These are phyloP conservation scores for Podospora tetraspora DNA, from an alignment of 495 filamentous ascomycete species.

Conservation along the genomic window DNA sequence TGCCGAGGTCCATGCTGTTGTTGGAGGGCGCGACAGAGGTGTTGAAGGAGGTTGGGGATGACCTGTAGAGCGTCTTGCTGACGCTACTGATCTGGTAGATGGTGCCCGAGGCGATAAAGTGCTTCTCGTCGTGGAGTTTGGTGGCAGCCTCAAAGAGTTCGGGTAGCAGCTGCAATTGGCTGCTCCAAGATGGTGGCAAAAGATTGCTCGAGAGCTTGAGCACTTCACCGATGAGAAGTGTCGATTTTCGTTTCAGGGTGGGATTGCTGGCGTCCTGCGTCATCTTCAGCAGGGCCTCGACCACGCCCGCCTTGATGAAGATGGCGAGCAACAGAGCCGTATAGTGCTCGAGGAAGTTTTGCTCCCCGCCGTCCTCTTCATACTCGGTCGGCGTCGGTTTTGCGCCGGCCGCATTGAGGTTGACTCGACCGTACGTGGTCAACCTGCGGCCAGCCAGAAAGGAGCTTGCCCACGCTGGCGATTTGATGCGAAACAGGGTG, in stretches of 20 bases:
- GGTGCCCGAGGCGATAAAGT: conserved; percentile 73
- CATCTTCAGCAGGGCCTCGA: conserved; percentile 71
- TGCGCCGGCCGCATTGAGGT: conserved; percentile 55
- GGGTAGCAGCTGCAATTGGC: conserved; percentile 76
- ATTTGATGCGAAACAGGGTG: conserved; percentile 86
- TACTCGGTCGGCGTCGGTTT: conserved; percentile 46
- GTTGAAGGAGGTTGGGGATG: conserved; percentile 44
- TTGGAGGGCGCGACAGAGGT: conserved; percentile 34
- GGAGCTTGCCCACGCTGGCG: conserved; percentile 92
- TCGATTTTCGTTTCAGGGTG: conserved; percentile 81
- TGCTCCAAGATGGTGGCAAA: conserved; percentile 72
- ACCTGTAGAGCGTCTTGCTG: conserved; percentile 86
- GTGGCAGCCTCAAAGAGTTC: conserved; percentile 72
- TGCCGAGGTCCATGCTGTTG: conserved; percentile 36
- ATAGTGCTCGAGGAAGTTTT: conserved; percentile 88
- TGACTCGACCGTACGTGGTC: conserved; percentile 92
- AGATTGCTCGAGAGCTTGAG: conserved; percentile 82
- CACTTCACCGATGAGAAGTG: conserved; percentile 82
- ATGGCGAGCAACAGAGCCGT: conserved; percentile 83
- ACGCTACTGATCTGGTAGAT: conserved; percentile 98
- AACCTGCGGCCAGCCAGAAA: conserved; percentile 88
- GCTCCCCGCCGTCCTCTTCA: conserved; percentile 62
- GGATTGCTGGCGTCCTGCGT: conserved; percentile 63
- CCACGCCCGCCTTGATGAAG: conserved; percentile 74
- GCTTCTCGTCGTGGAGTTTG: conserved; percentile 61